Conservation (phyloP, 139 green algal species). For the Closterium sp. region DNA sequence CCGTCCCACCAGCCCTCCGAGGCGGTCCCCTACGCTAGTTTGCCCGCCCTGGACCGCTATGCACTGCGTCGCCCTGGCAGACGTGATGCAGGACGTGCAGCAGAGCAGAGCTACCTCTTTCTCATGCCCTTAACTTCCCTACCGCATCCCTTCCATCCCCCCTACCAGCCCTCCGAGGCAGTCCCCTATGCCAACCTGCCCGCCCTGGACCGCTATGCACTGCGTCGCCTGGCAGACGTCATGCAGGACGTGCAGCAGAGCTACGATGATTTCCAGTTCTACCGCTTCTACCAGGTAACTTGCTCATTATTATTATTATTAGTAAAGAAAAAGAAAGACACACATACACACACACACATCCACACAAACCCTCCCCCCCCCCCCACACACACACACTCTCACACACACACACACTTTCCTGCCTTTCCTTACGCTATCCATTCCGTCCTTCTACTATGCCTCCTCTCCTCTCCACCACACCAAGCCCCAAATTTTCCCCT, state of each 20-base stretch:
- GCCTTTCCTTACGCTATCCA: no score
- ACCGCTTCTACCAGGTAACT: conserved; percentile 34
- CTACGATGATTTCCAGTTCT: conserved; percentile 78
- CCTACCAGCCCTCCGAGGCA: background rate
- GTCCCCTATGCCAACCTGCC: conserved; percentile 64
- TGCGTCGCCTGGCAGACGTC: conserved; percentile 51
- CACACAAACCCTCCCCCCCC: no score
- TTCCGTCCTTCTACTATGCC: no score
- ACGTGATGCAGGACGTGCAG: conserved; percentile 62
- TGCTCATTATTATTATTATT: no score
- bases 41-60: conserved; percentile 73
- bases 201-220: conserved; percentile 66
- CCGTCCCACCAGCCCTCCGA: background rate
- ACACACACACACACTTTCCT: no score
- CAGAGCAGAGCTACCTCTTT: no score
- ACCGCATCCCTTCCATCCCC: background rate
- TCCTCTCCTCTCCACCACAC: no score
- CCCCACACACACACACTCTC: no score
- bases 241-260: conserved; percentile 66
- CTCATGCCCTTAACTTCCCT: no score
- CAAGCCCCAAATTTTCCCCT: no score
- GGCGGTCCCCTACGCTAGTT: conserved; percentile 49
- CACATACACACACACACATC: no score
- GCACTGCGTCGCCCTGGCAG: conserved; percentile 52
- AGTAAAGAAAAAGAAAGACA: no score